A percentile compares a stretch with the other conserved stretches of the same genome.
Conservation (phyloP, 805 yeast species). For the Clavispora asparagi region DNA sequence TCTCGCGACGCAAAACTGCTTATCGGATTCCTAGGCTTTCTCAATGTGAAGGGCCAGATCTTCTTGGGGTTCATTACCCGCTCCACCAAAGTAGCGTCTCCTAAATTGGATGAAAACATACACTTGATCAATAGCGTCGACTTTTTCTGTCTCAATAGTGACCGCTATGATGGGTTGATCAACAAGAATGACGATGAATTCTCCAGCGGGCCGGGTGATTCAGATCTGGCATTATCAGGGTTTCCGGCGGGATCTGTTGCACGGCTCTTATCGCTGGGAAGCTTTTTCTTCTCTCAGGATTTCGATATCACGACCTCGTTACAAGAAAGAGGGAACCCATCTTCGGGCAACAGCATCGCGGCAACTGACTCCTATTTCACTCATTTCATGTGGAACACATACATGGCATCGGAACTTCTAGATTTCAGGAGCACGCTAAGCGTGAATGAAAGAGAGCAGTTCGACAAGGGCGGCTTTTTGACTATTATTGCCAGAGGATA, state of each 20-base stretch:
- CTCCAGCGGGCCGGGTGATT: conserved; percentile 14
- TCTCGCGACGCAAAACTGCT: conserved; percentile 22
- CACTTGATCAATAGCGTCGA: conserved; percentile 54
- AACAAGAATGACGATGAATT: conserved; percentile 10
- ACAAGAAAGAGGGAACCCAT: conserved; percentile 38
- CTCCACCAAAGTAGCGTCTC: conserved; percentile 52
- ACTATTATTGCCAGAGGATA: conserved; percentile 48
- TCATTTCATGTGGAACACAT: conserved; percentile 49
- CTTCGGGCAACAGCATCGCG: conserved; percentile 17
- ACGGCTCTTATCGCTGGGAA: conserved; percentile 40
- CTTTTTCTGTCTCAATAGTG: conserved; percentile 59
- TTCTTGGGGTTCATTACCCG: conserved; percentile 57
- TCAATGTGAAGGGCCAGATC: conserved; percentile 47
- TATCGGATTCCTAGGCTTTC: conserved; percentile 59
- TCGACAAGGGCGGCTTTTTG: conserved; percentile 45
- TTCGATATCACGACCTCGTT: conserved; percentile 42
- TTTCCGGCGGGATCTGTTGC: conserved; percentile 43
- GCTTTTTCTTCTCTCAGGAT: conserved; percentile 44
- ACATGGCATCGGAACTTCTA: conserved; percentile 41
- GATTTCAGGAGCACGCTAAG: conserved; percentile 43
- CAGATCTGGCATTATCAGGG: conserved; percentile 10
- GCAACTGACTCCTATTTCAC: conserved; percentile 38
- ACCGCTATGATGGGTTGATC: conserved; percentile 43
- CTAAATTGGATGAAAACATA: conserved; percentile 50
- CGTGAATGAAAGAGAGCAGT: conserved; percentile 31